Evolutionary conservation across 2,329 filamentous ascomycete genomes (phyloP), one percentile per base, ranked within the genome.

Genomic region (Acarospora socialis): DNA sequence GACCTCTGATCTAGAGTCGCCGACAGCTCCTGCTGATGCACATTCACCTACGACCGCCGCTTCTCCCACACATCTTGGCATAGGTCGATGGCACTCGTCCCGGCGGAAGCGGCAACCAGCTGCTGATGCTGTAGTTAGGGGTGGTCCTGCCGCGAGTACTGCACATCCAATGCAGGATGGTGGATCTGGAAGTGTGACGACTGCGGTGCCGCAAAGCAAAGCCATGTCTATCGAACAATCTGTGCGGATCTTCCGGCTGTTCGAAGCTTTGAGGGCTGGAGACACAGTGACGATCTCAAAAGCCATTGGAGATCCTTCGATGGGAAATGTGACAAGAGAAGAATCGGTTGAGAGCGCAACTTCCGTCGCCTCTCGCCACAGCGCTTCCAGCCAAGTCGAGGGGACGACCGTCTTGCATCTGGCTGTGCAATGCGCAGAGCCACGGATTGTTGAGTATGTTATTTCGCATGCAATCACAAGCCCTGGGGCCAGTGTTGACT

Each of bases 401-500:
- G 86, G 92, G 34, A 94, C 86, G 1, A 90, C 82, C 2, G 78
- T 95, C 24, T 66, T 98, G 21, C 87, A 98, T 54, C 66, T 98
- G 23, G 86, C 90, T 16, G 83, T 95, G 26, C 90, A 98, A 57
- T 95, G 87, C 56, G 87, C 90, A 30, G 90, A 95, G 53, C 70
- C 79, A 29, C 77, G 82, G 13, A 84, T 98, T 17, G 80, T 98
- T 33, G 86, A 98, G 53, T 94, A 87, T 48, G 79, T 95, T n/a
- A 60, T 98, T 25, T 86, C 83, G 2, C 66, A 67, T 32, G 64
- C 59, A 12, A 55, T 52, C 3, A 40, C 52, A 3, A 46, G 49
- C 4, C 46, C 54, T 2, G 70, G 82, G 39, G 73, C 78, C 18
- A 66, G 57, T 24, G 63, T 92, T 33, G 84, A 95, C 49, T 63